Base-by-base conservation (phyloP, 2,329 filamentous ascomycete species). In the Aspergillus tamarii region DNA sequence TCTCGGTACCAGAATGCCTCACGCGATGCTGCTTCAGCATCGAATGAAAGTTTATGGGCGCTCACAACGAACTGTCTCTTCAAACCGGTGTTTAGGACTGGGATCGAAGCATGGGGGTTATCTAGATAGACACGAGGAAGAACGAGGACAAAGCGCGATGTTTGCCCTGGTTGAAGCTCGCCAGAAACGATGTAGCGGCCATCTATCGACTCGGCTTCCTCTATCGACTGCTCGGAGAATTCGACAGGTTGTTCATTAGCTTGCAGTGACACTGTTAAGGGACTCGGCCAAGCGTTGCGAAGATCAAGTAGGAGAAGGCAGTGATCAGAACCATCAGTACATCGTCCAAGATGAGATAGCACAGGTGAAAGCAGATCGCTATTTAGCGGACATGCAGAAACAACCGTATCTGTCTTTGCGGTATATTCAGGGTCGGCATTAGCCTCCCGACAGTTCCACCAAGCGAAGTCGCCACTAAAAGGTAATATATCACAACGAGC, bases 1-100 rank as follows among this genome's bases (percentile, higher is more conserved):
- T 96, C 91, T 19, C 93, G 88, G 76, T 93, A 97, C 94, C 94
- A 97, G 76, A 97, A 97, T 0, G 89, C 88, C 78, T 97, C 93
- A 58, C 94, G 85, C 64, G 85, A 90, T 14, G 88, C 86, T 39
- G 91, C 87, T 78, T 97, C 94, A 50, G 86, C 87, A 67, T 95
- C 92, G 0, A 92, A 91, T 0, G 91, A 89, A 61, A 94, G 87
- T 70, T 91, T 91, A 73, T 88, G 89, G 19, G 89, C 87, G 77
- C 91, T 95, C 50, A 97, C 92, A 34, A 97, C 92, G 71, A 96
- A 97, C 73, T 97, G 94, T n/a, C 93, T 87, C 73, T 93, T 90
- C n/a, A 90, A 88, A 0, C 90, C 88, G 0, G 91, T 90, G 68
- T 94, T 93, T 11, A 97, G 83, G 1, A 88, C 89, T 0, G 93